Evolutionary conservation across 306 rosid species (phyloP), one percentile per base, ranked within the genome.

Genomic region (Carpinus fangiana): DNA sequence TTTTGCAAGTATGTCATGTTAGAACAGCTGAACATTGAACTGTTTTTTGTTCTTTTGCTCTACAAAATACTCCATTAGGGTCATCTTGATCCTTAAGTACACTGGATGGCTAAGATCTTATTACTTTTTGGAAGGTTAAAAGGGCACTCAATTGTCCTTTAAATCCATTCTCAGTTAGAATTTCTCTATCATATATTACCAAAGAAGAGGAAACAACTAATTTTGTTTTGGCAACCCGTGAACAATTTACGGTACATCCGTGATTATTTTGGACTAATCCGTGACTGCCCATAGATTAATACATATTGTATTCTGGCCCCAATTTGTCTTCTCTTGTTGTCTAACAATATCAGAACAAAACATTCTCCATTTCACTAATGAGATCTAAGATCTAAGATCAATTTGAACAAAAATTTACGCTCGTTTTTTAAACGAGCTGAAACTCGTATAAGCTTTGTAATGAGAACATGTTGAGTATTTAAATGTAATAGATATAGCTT

Each of bases 161-260:
- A 31, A 2, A 64, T 26, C 38, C n/a, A 61, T 13, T 46, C 21
- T 53, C 46, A 11, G 14, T 26, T 53, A 41, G 51, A 36, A 11
- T 62, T 14, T 62, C 20, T 62, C 21, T 13, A 31, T 62, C 13
- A 28, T 62, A 14, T 31, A 28, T 31, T 12, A 28, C 68, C 68
- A 61, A 61, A 64, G 5, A 38, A 43, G 20, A 38, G 28, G 20
- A 43, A 21, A 48, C 13, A 26, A 23, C 59, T 57, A 18, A 41
- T 45, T 34, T 21, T 51, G 26, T 74, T 69, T 74, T 69, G 54
- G 48, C 21, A 75, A 13, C 83, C 82, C 81, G 83, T 79, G 83
- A 78, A 2, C 2, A 4, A 38, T 21, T 78, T 31, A 21, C n/a
- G 36, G 31, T 34, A 34, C 59, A 81, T 38, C 82, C 79, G 82